phyloP scores from a whole-genome alignment of 805 yeast species.

The baker's yeast (Saccharomyces cerevisiae) region DNA sequence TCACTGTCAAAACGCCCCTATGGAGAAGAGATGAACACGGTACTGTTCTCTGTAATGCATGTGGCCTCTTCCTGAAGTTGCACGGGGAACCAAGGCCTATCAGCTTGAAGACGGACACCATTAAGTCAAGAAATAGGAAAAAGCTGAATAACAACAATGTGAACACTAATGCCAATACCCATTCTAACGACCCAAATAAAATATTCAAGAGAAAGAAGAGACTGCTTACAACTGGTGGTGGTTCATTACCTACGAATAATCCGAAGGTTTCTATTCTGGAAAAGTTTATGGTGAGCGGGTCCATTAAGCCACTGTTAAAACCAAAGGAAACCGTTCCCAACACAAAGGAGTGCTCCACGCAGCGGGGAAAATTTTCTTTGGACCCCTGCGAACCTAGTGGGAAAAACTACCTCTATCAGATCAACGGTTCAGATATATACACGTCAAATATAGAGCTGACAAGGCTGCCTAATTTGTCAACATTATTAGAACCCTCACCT shows the following conservation, averaged over 20 bases:
- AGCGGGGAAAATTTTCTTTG: background rate
- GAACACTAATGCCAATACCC: background rate
- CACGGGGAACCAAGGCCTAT: slow-evolving; percentile 91
- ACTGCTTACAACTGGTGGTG: background rate
- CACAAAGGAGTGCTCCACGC: background rate
- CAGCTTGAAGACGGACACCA: slow-evolving; percentile 80
- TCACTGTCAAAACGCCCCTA: slow-evolving; percentile 83
- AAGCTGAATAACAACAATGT: background rate
- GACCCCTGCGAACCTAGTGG: background rate
- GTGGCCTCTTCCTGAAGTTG: slow-evolving; percentile 77
- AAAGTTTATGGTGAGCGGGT: background rate
- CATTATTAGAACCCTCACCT: background rate
- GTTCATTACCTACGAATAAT: background rate
- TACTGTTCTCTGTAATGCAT: slow-evolving; percentile 84
- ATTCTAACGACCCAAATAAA: background rate
- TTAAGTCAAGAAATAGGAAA: slow-evolving; percentile 80
- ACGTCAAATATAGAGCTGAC: background rate
- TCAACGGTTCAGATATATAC: background rate
- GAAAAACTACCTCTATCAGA: background rate
- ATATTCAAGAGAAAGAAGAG: background rate
- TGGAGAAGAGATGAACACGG: slow-evolving; percentile 93
- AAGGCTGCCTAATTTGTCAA: background rate
- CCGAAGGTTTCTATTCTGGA: background rate
- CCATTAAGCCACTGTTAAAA: background rate
- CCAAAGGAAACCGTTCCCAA: background rate